Base-by-base conservation (phyloP, 2,329 filamentous ascomycete species). In the Trichoderma koningiopsis region DNA sequence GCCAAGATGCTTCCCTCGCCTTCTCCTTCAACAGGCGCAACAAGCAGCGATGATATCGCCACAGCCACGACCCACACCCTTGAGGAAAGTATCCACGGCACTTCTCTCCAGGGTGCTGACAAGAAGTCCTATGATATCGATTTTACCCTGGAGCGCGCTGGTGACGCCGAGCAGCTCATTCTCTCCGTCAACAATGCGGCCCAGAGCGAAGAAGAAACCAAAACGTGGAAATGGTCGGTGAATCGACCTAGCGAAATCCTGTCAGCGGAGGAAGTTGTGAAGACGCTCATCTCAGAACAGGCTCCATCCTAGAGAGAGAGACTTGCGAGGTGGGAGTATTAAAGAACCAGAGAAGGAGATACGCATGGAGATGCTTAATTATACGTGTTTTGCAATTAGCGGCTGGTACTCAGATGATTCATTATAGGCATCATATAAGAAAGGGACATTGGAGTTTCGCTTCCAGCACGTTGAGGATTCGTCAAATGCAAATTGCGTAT, bases 141-240 rank as follows among this genome's bases (percentile, higher is more conserved):
- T 16, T 80, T 83, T 57, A 66, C 74, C 24, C 65, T 82, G 52
- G 70, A 72, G 27, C 74, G 74, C 22, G 60, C 70, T 24, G 72
- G 63, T 40, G 69, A 73, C 43, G n/a, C 40, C 37, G 24, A 52
- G 4, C 33, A 67, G 1, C 68, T 73, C 1, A 63, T 71, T 10
- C 70, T 81, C 14, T 69, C 73, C 5, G 64, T 78, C 19, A 72
- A 65, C 22, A 74, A 72, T 31, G 73, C 71, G 6, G 68, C 73
- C 6, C 69, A 71, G 1, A 71, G 73, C 19, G 62, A 68, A 3
- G 55, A 56, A 3, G 55, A 56, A 3, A 69, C 68, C 24, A 73
- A 70, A 55, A 73, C 72, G 11, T 81, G 79, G 79, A 72, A 68
- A 6, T 81, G 79, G 80, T 71, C 74, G 0, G 68, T 71, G 0